Conservation (phyloP, 1,284 basidiomycete species). For the Phylloporus sp. region DNA sequence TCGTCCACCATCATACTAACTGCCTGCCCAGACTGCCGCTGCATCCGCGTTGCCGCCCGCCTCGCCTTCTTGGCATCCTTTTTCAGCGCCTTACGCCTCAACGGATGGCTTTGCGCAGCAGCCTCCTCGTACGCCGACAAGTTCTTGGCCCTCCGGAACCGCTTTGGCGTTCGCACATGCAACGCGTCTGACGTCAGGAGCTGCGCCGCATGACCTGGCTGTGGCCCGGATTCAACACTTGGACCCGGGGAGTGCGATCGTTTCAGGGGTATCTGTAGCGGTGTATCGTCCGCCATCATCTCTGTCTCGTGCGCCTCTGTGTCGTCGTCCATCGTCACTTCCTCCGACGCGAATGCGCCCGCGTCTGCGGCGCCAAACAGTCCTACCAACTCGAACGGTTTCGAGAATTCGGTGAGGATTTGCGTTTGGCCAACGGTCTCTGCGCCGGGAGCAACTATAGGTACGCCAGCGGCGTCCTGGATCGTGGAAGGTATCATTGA, state of each 20-base stretch:
- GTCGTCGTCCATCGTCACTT: conserved; percentile 43
- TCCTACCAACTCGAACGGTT: conserved; percentile 76
- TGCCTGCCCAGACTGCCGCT: conserved; percentile 7
- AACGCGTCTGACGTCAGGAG: conserved; percentile 1
- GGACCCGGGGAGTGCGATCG: conserved; percentile 40
- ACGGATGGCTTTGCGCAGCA: conserved; percentile 54
- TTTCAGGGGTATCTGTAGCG: conserved; percentile 41
- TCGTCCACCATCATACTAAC: conserved; percentile 43
- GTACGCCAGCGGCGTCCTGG: conserved; percentile 47
- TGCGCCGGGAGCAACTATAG: conserved; percentile 63
- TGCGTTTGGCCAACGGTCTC: conserved; percentile 77
- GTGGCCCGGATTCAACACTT: too few species aligned
- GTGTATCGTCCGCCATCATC: conserved; percentile 57
- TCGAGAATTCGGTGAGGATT: conserved; percentile 66
- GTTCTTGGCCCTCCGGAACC: conserved; percentile 54
- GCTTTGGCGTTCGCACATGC: conserved; percentile 54
- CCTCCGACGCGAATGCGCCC: conserved; percentile 56
- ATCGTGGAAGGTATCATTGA: too few species aligned
- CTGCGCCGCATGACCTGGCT: too few species aligned
- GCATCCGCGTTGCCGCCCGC: conserved; percentile 42
- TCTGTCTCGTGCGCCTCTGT: conserved; percentile 28
- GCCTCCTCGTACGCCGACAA: conserved; percentile 47
- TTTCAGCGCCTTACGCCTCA: conserved; percentile 61
- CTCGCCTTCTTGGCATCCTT: conserved; percentile 61
- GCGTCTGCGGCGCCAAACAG: conserved; percentile 78